These are phyloP conservation scores for Pueraria montana DNA, from an alignment of 306 rosid genomes.

Conservation along the genomic window DNA sequence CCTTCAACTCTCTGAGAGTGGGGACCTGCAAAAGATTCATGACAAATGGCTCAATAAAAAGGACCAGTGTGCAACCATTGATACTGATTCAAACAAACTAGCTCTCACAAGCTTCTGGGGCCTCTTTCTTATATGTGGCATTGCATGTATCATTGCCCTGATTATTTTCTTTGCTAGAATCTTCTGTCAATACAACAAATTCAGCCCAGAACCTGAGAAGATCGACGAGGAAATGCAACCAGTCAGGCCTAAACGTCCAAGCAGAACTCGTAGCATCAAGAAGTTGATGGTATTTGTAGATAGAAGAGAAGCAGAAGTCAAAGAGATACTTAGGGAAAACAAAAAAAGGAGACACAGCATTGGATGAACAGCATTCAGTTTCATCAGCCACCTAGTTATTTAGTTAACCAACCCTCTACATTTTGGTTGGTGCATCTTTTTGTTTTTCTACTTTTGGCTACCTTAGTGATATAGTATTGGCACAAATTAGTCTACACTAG, in stretches of 20 bases:
- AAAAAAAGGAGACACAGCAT: slow-evolving; percentile 42
- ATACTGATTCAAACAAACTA: slow-evolving; percentile 55
- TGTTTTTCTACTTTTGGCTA: slow-evolving; percentile 23
- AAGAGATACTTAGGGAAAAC: slow-evolving; percentile 64
- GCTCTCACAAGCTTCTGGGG: slow-evolving; percentile 91
- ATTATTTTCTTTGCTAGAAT: slow-evolving; percentile 61
- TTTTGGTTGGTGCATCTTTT: slow-evolving; percentile 39
- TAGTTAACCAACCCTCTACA: slow-evolving; percentile 29
- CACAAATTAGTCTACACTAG: slow-evolving; percentile 16
- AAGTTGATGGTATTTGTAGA: slow-evolving; percentile 66
- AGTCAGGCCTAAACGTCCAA: slow-evolving; percentile 43
- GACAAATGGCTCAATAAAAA: slow-evolving; percentile 73
- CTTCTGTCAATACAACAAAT: slow-evolving; percentile 62
- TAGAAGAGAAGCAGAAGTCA: slow-evolving; percentile 69
- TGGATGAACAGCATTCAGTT: slow-evolving; percentile 36
- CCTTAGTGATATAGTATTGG: slow-evolving; percentile 24
- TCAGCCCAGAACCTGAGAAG: slow-evolving; percentile 51
- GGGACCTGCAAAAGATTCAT: slow-evolving; percentile 79
- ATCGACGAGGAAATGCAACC: slow-evolving; percentile 56
- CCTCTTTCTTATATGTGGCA: slow-evolving; percentile 73
- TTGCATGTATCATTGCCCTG: slow-evolving; percentile 66
- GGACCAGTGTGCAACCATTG: slow-evolving; percentile 56
- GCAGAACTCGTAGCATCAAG: slow-evolving; percentile 61
- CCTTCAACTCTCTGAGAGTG: slow-evolving; percentile 90
- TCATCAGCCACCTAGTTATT: slow-evolving; percentile 43